Percentiles rank a stretch among this genome's conserved stretches.
Conservation (phyloP, 257 asterid species). For the Scutellaria galericulata region DNA sequence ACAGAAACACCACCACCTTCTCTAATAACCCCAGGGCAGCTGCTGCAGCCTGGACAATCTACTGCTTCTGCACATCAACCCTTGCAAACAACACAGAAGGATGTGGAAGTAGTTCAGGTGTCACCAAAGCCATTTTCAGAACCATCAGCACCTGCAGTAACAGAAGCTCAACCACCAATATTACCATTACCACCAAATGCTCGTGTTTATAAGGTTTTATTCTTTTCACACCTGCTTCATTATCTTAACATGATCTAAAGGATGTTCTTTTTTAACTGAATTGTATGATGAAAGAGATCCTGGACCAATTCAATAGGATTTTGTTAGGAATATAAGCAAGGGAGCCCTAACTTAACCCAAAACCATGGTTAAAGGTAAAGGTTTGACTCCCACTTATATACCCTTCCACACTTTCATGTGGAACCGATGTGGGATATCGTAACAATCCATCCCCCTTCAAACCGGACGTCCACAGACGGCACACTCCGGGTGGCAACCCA, state of each 20-base stretch:
- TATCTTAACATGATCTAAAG: neutral
- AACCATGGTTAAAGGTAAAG: too few species aligned
- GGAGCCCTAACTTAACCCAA: too few species aligned
- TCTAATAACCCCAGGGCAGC: conserved; percentile 88
- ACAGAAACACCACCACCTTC: conserved; percentile 63
- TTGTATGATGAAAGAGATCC: conserved; percentile 1
- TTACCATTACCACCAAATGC: conserved; percentile 77
- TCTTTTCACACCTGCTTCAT: conserved; percentile 14
- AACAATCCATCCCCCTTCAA: too few species aligned
- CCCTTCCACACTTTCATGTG: too few species aligned
- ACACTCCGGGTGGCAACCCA: too few species aligned
- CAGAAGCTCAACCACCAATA: conserved; percentile 90
- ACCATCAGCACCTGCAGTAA: conserved; percentile 45
- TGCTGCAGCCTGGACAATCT: conserved; percentile 66
- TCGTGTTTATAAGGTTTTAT: conserved; percentile 62
- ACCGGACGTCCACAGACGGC: too few species aligned
- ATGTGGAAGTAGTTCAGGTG: conserved; percentile 87
- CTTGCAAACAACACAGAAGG: conserved; percentile 69
- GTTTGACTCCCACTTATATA: too few species aligned
- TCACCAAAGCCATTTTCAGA: conserved; percentile 58
- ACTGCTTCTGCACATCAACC: conserved; percentile 54
- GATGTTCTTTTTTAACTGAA: neutral
- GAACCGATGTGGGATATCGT: too few species aligned
- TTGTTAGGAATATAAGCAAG: too few species aligned
- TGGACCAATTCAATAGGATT: neutral